Percentiles rank a stretch among this genome's conserved stretches.
Conservation (phyloP, 192 early-diverging fungal genomes). For the Coemansia sp. region DNA sequence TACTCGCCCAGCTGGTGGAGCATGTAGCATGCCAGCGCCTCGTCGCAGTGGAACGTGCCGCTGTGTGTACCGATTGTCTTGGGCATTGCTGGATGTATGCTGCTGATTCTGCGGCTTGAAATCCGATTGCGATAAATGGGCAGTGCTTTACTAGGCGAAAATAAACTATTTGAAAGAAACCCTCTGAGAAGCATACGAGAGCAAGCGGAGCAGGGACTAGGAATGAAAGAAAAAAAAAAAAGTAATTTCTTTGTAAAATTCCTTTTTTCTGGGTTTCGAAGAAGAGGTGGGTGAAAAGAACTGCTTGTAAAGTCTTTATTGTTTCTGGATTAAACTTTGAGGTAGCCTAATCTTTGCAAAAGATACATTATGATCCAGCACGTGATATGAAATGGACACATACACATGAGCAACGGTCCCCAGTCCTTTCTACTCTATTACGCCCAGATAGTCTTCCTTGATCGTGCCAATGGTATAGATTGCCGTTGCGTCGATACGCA, state of each 20-base stretch:
- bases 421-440: conserved; percentile 54
- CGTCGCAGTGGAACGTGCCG: conserved; percentile 87
- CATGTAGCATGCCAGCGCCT: conserved; percentile 90
- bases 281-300: no score
- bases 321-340: no score
- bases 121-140: not conserved
- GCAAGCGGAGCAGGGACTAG: not conserved
- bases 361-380: no score
- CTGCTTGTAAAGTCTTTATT: no score
- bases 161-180: not conserved
- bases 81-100: conserved; percentile 28
- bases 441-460: conserved; percentile 95
- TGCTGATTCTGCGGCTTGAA: not conserved
- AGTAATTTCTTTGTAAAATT: not conserved
- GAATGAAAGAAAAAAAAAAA: not conserved
- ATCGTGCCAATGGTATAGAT: conserved; percentile 96
- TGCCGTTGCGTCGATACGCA: conserved; percentile 86
- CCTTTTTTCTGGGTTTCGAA: no score
- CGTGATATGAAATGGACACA: no score
- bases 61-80: conserved; percentile 82
- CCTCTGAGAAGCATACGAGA: not conserved
- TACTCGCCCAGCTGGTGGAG: conserved; percentile 66
- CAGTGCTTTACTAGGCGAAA: not conserved
- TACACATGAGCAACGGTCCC: no score
- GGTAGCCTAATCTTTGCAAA: no score